Percentiles rank a stretch among this genome's conserved stretches.
Conservation (phyloP, 179 eudicot genomes). For the Beta lomatogona region DNA sequence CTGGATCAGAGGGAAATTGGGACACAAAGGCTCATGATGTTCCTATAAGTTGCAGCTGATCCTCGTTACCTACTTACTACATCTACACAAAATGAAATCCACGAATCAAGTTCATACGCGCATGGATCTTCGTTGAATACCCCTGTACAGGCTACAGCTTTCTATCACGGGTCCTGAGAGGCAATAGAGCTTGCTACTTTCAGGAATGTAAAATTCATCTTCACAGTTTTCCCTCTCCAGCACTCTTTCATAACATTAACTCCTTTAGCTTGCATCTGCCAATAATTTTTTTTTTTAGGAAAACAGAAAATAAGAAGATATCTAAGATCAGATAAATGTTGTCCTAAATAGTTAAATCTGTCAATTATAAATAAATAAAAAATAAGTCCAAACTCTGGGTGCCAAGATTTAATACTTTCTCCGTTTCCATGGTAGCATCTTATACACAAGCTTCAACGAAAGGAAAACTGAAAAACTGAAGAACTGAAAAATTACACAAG, state of each 20-base stretch:
- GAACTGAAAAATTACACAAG: too few relatives aligned
- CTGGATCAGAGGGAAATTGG: neutral
- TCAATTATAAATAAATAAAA: neutral
- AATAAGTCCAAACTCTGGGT: neutral
- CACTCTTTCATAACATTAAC: neutral
- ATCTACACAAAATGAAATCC: neutral
- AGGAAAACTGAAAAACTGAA: too few relatives aligned
- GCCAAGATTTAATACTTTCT: neutral
- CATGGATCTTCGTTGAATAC: neutral
- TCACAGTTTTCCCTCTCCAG: neutral
- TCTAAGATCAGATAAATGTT: neutral
- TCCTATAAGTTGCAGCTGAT: neutral
- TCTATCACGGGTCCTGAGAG: neutral
- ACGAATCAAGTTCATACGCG: neutral
- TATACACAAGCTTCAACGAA: too few relatives aligned
- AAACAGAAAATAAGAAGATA: neutral
- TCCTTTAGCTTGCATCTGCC: conserved; percentile 13
- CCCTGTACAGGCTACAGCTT: neutral
- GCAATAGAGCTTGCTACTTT: conserved; percentile 16
- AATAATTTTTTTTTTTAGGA: too few relatives aligned
- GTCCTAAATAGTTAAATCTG: neutral
- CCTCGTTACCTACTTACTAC: neutral
- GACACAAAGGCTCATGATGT: neutral
- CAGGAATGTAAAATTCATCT: neutral
- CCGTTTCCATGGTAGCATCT: neutral